Conservation (phyloP, 805 yeast genomes). For the Nakazawaea populi region DNA sequence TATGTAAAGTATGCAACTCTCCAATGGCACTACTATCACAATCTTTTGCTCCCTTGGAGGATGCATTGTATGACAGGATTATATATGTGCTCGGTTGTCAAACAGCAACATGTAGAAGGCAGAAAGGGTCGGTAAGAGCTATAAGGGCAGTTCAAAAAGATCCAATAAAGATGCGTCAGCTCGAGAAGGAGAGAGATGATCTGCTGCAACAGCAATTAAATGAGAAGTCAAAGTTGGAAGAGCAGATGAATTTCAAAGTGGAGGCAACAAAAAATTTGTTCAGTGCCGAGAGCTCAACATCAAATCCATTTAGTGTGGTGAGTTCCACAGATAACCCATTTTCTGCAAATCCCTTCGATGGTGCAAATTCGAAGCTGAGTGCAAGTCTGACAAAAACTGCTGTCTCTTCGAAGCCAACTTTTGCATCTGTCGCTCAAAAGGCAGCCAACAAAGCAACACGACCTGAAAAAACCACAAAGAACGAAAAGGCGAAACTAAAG, state of each 20-base stretch:
- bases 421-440: conserved; percentile 19
- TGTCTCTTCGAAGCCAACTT: conserved; percentile 14
- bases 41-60: conserved; percentile 73
- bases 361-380: too few species aligned
- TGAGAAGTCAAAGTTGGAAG: conserved; percentile 35
- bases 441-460: conserved; percentile 11
- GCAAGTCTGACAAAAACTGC: background rate
- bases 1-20: conserved; percentile 62
- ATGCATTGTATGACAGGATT: conserved; percentile 69
- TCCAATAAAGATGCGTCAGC: conserved; percentile 35
- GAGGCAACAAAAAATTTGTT: conserved; percentile 29
- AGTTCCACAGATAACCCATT: conserved; percentile 22
- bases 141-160: conserved; percentile 71
- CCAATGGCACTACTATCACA: conserved; percentile 68
- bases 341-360: conserved; percentile 35
- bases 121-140: conserved; percentile 66
- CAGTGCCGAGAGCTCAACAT: conserved; percentile 19
- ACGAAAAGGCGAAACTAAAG: conserved; percentile 28
- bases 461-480: conserved; percentile 1
- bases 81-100: conserved; percentile 77
- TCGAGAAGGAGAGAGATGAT: conserved; percentile 32
- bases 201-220: conserved; percentile 36
- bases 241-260: conserved; percentile 32
- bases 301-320: conserved; percentile 15
- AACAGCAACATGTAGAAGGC: conserved; percentile 57